Conservation (phyloP, 1,284 basidiomycete species). For the Trichosporon asahii region DNA sequence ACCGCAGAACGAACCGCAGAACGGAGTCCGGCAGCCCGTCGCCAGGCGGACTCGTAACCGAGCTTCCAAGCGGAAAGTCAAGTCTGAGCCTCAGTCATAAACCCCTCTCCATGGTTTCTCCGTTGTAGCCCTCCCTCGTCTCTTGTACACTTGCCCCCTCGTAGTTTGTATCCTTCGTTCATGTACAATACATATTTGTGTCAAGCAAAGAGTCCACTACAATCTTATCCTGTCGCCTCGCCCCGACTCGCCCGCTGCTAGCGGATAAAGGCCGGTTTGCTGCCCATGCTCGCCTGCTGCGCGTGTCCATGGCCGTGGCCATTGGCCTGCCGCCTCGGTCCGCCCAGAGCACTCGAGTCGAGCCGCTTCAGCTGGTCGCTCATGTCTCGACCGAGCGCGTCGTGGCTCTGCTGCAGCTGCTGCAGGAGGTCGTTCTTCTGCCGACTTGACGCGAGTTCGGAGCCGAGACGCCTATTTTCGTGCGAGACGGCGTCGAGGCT, state of each 20-base stretch:
- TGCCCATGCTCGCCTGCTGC: background rate
- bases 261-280: slow-evolving; percentile 3
- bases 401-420: slow-evolving; percentile 45
- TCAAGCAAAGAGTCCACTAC: slow-evolving; percentile 5
- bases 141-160: too few species aligned
- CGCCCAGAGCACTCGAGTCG: slow-evolving; percentile 14
- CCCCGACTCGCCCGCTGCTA: slow-evolving; percentile 1
- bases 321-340: background rate
- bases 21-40: too few species aligned
- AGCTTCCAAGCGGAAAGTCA: too few species aligned
- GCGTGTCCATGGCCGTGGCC: background rate
- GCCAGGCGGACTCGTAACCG: too few species aligned
- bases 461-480: slow-evolving; percentile 33
- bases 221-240: background rate
- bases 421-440: slow-evolving; percentile 38
- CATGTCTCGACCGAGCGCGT: slow-evolving; percentile 48
- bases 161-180: too few species aligned
- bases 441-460: slow-evolving; percentile 20
- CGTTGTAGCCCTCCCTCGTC: too few species aligned
- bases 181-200: slow-evolving; percentile 4
- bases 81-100: too few species aligned
- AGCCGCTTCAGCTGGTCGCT: slow-evolving; percentile 43
- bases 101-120: too few species aligned
- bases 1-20: too few species aligned
- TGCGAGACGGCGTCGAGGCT: slow-evolving; percentile 27